Evolutionary conservation across 2,329 filamentous ascomycete genomes (phyloP).

Genomic region (Cryphonectria radicalis): DNA sequence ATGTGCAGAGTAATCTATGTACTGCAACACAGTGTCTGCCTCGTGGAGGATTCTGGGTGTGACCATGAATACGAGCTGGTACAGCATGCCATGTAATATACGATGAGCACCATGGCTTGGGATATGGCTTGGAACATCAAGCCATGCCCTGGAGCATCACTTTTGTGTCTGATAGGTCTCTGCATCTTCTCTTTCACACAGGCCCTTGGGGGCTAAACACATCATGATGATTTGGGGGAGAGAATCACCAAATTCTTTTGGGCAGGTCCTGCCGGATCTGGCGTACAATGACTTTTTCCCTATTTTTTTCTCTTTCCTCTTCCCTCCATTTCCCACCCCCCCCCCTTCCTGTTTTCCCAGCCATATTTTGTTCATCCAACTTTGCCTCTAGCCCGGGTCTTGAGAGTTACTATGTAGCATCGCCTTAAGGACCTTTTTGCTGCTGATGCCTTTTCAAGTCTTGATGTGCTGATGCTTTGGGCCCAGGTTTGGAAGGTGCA

Average conservation of each 20-base stretch:
- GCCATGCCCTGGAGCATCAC: not conserved
- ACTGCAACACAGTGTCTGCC: not conserved
- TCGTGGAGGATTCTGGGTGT: not conserved
- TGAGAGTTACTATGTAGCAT: not conserved
- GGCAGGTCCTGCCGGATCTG: not conserved
- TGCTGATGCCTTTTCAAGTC: not conserved
- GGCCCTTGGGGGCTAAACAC: not conserved
- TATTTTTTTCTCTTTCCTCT: not conserved
- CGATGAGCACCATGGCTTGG: not conserved
- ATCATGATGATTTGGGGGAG: not conserved
- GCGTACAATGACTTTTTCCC: not conserved
- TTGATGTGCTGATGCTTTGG: not conserved
- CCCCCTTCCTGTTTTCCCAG: too few relatives aligned
- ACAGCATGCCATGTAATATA: not conserved
- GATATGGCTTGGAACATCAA: not conserved
- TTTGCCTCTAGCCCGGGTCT: not conserved
- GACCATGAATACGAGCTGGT: not conserved
- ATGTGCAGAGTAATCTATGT: too few relatives aligned
- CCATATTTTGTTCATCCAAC: not conserved
- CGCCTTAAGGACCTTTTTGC: not conserved
- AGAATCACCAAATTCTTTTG: not conserved
- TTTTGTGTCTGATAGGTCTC: not conserved
- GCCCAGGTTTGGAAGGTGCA: not conserved
- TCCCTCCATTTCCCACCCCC: too few relatives aligned
- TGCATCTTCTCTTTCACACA: not conserved